Evolutionary conservation across 345 rosid species (phyloP), one percentile per base, ranked within the genome.

Genomic region (Aurinia saxatilis): DNA sequence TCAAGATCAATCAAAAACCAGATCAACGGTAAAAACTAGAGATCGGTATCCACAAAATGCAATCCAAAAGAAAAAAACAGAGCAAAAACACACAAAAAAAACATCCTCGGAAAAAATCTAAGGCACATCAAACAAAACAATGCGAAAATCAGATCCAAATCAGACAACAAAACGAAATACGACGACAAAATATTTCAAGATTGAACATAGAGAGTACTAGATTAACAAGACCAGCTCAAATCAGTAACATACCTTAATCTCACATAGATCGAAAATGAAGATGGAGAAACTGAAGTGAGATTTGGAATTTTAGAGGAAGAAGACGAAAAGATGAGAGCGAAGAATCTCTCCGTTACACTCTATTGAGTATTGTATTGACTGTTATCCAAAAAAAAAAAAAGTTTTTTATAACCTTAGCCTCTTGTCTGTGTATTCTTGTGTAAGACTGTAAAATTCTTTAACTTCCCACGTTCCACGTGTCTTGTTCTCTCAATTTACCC

Each of bases 331-430:
- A 50, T 10, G 60, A 50, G 42, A 71, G 65, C 51, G 3, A 33
- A 33, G 65, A 70, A 63, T 70, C 59, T 70, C 75, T 70, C 70
- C 69, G 33, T 23, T 5, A 55, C 75, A 50, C 75, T 71, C 75
- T 65, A 63, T 63, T 57, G 56, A 60, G 53, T 31, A 14, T 47
- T 45, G n/a, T n/a, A n/a, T n/a, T n/a, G 74, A 56, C 68, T 70
- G 63, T 53, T 2, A 18, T 7, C 18, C 5, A 21, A 48, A 21
- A 1, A 61, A 49, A 57, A 47, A 41, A 21, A 51, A 30, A 3
- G 2, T 4, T 1, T 5, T 8, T 15, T 44, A 47, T 13, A 57
- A 38, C 17, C 19, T 56, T 33, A 18, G 36, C 47, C 34, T 30
- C 38, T 57, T 10, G 46, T 51, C 39, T 68, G 18, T 59, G 54